Conservation (phyloP, 495 filamentous ascomycete species). For the Hypoxylon lenormandii region DNA sequence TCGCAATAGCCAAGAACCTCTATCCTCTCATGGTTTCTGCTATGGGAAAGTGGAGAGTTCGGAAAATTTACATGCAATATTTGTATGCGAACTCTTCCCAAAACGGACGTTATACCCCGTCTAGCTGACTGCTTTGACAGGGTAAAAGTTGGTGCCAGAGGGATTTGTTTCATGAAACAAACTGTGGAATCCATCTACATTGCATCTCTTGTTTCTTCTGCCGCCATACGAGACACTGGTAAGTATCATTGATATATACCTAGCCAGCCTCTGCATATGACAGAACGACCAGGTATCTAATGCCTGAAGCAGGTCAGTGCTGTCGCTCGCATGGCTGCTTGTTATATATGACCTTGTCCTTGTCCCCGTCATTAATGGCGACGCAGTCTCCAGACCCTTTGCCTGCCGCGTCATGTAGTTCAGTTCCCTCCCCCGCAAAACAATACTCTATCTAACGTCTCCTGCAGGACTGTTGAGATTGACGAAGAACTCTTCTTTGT, state of each 20-base stretch:
- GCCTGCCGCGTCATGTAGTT: slow-evolving; percentile 53
- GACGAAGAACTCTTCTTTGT: slow-evolving; percentile 85
- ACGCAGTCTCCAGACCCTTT: slow-evolving; percentile 55
- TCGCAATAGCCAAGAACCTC: too few relatives aligned
- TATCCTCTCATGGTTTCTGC: too few relatives aligned
- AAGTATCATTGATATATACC: too few relatives aligned
- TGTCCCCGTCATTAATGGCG: slow-evolving; percentile 34
- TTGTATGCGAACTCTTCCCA: slow-evolving; percentile 12
- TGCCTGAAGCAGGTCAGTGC: too few relatives aligned
- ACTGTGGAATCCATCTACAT: background rate
- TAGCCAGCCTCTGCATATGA: background rate
- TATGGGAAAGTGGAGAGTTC: slow-evolving; percentile 33
- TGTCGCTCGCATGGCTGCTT: too few relatives aligned
- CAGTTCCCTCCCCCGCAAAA: slow-evolving; percentile 54
- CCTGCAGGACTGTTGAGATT: slow-evolving; percentile 68
- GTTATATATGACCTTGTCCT: too few relatives aligned
- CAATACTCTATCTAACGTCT: slow-evolving; percentile 66
- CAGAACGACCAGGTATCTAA: too few relatives aligned
- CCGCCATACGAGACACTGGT: background rate
- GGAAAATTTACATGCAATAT: slow-evolving; percentile 40
- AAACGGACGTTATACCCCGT: slow-evolving; percentile 39
- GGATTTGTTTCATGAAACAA: slow-evolving; percentile 30
- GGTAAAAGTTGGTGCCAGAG: slow-evolving; percentile 19
- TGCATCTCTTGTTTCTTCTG: background rate
- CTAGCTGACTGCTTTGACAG: slow-evolving; percentile 37